Conservation (phyloP, 805 yeast species). For the Tetrapisispora taiwanensis region DNA sequence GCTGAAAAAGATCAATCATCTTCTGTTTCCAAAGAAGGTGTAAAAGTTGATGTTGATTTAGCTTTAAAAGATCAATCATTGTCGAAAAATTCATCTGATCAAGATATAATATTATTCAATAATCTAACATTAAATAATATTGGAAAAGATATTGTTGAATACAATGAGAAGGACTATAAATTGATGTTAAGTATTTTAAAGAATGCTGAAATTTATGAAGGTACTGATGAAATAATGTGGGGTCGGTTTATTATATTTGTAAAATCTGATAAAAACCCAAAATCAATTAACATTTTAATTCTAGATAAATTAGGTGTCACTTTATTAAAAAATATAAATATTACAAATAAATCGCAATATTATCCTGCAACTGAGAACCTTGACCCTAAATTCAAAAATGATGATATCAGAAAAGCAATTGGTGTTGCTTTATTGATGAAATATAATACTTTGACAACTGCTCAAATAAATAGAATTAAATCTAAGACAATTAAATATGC, state of each 20-base stretch:
- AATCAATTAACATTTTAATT: slow-evolving; percentile 43
- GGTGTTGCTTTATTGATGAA: slow-evolving; percentile 67
- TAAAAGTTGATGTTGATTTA: neutral
- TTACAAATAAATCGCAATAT: slow-evolving; percentile 53
- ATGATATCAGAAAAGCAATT: slow-evolving; percentile 60
- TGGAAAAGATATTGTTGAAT: slow-evolving; percentile 2
- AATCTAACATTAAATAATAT: slow-evolving; percentile 6
- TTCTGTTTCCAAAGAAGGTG: neutral
- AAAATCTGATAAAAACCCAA: slow-evolving; percentile 20
- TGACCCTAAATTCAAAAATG: slow-evolving; percentile 35
- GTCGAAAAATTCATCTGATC: too few species aligned
- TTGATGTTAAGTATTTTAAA: slow-evolving; percentile 17
- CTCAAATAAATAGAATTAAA: slow-evolving; percentile 8
- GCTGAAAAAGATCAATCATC: neutral
- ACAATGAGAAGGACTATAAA: slow-evolving; percentile 7
- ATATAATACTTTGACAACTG: slow-evolving; percentile 43
- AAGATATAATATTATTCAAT: slow-evolving; percentile 6
- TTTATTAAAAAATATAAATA: slow-evolving; percentile 46
- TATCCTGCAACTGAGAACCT: slow-evolving; percentile 74
- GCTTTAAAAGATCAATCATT: neutral
- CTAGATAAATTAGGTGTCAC: slow-evolving; percentile 60
- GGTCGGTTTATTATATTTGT: slow-evolving; percentile 21
- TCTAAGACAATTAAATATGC: slow-evolving; percentile 23
- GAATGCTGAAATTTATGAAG: slow-evolving; percentile 17
- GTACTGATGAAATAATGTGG: slow-evolving; percentile 23